Base-by-base conservation (phyloP, 805 yeast species). In the Metschnikowia orientalis region DNA sequence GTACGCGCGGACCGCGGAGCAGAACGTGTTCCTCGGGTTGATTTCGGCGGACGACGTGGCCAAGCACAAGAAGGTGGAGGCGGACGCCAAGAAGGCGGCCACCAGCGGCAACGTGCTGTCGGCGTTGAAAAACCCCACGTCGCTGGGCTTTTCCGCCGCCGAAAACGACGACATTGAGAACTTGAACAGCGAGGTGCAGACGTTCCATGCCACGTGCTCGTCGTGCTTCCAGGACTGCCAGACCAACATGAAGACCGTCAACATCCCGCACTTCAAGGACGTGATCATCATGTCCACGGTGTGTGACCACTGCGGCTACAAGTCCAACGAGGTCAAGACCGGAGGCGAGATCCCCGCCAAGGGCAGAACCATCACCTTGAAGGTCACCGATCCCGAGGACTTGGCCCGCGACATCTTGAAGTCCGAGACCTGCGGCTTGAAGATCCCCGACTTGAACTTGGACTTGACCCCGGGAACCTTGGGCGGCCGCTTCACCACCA, bases 221-320 rank as follows among this genome's bases (percentile, higher is more conserved):
- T 75, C 92, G 12, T 92, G 99, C 61, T 75, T 71, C 46, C 74
- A 73, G 37, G 77, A 79, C 8, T 84, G 95, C 59, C 85, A 78
- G 35, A 92, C 99, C 2, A 94, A 89, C 56, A 92, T 92, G 99
- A 92, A 92, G 66, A 76, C 88, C 23, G 95, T 92, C 14, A 81
- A 87, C 57, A 92, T 92, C 46, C 99, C 99, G 13, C 97, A 92
- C 63, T 92, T 92, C 74, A 89, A 90, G 63, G 97, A 92, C 46
- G 99, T 92, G 24, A 82, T 92, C 39, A 76, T 92, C 50, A 92
- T 92, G 98, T 82, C 94, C 30, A 92, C 98, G 1, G 79, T 76
- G 1, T 92, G 99, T 65, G 89, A 81, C 19, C 63, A 75, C 42
- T 92, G 99, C 64, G 98, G 97, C 22, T 92, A 84, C 63, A 90